A percentile compares a stretch with the other conserved stretches of the same genome.
phyloP scores from a whole-genome alignment of 1,284 basidiomycete species.

The Sanghuangporus weigelae region DNA sequence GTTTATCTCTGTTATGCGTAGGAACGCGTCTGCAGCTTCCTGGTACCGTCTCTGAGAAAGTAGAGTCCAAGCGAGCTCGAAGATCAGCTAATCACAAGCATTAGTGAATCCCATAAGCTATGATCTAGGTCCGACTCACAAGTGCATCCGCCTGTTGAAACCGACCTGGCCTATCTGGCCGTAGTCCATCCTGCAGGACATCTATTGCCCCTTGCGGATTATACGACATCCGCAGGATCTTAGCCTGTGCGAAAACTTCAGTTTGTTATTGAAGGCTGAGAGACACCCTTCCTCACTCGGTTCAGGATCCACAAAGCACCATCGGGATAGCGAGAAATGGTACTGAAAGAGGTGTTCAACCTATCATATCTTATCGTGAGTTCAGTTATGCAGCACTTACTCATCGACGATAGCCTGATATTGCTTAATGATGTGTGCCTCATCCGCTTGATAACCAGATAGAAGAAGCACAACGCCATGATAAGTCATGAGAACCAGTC shows the following conservation, averaged over 20 bases:
- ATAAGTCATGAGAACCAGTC: constrained; percentile 77
- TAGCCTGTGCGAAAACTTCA: constrained; percentile 42
- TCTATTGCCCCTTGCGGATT: constrained; percentile 59
- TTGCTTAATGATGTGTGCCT: constrained; percentile 54
- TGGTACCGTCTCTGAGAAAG: constrained; percentile 58
- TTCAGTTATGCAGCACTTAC: constrained; percentile 18
- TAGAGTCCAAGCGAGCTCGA: constrained; percentile 74
- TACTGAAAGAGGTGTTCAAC: constrained; percentile 19
- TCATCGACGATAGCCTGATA: constrained; percentile 58
- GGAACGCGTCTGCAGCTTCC: constrained; percentile 61
- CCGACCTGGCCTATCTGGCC: constrained; percentile 41
- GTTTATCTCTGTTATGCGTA: constrained; percentile 60
- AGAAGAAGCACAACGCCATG: constrained; percentile 64
- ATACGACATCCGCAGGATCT: constrained; percentile 65
- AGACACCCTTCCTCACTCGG: constrained; percentile 35
- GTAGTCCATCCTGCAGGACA: constrained; percentile 55
- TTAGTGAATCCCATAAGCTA: neutral
- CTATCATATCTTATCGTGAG: neutral
- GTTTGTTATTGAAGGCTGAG: neutral
- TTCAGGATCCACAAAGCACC: constrained; percentile 75
- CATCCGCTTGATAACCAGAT: constrained; percentile 70
- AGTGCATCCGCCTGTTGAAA: constrained; percentile 71
- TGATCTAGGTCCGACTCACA: constrained; percentile 33
- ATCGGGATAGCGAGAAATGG: constrained; percentile 53
- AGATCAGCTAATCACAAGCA: constrained; percentile 46